These are phyloP conservation scores for Nicotiana noctiflora DNA, from an alignment of 257 asterid species.

Conservation along the genomic window DNA sequence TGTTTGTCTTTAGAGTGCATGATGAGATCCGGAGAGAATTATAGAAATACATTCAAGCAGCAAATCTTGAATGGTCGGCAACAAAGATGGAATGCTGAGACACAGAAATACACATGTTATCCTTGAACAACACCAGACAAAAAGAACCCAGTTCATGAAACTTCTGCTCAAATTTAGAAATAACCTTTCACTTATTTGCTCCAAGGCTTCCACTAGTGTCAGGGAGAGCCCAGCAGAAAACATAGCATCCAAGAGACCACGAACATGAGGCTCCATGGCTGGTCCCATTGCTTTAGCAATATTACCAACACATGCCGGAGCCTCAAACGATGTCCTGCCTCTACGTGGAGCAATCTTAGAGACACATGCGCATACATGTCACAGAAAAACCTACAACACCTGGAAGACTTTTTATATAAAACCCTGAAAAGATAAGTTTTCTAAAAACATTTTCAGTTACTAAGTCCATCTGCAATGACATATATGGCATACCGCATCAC, in stretches of 20 bases:
- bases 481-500: no score
- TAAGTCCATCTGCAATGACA: slow-evolving; percentile 17
- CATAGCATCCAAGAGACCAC: no score
- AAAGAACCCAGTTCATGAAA: no score
- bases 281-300: no score
- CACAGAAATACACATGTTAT: no score
- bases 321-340: slow-evolving; percentile 93
- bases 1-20: slow-evolving; percentile 59
- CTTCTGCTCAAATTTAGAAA: no score
- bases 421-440: background rate
- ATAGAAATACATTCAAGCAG: slow-evolving; percentile 85
- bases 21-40: slow-evolving; percentile 73
- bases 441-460: background rate
- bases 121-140: no score
- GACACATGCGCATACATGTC: background rate
- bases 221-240: no score
- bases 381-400: slow-evolving; percentile 7
- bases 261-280: no score
- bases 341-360: slow-evolving; percentile 96
- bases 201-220: no score
- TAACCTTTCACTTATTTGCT: no score
- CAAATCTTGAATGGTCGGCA: slow-evolving; percentile 77
- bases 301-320: slow-evolving; percentile 97
- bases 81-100: slow-evolving; percentile 86
- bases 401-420: no score